Percentiles rank a stretch among this genome's conserved stretches.
These are phyloP conservation scores for Mucor sp. DNA, from an alignment of 371 early-diverging fungal genomes.

Conservation along the genomic window DNA sequence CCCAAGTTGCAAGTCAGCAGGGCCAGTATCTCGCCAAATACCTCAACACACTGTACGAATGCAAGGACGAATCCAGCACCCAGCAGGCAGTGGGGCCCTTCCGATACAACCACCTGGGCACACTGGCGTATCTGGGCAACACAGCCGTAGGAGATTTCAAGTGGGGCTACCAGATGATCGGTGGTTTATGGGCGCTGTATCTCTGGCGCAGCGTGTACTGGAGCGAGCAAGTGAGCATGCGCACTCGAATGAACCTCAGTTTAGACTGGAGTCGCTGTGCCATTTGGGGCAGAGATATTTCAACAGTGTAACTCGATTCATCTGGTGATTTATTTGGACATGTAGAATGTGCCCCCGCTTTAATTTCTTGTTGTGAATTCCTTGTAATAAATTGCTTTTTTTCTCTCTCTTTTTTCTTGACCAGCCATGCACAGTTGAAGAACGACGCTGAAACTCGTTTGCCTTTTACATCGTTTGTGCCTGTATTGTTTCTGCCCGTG, in stretches of 20 bases:
- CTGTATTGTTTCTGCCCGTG: neutral
- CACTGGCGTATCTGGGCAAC: slow-evolving; percentile 83
- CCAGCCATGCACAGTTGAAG: neutral
- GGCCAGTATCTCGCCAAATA: slow-evolving; percentile 69
- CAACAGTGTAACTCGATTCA: slow-evolving; percentile 24
- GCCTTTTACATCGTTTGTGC: neutral
- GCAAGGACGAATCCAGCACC: slow-evolving; percentile 8
- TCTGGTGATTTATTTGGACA: neutral
- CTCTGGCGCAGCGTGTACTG: slow-evolving; percentile 71
- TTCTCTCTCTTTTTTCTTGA: neutral
- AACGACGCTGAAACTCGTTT: neutral
- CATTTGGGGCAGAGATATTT: slow-evolving; percentile 47
- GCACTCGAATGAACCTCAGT: slow-evolving; percentile 47
- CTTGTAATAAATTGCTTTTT: neutral
- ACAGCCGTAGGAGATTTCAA: slow-evolving; percentile 72
- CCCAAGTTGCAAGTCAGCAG: slow-evolving; percentile 90
- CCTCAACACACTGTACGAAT: slow-evolving; percentile 40
- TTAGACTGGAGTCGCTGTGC: slow-evolving; percentile 50
- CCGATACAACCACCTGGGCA: slow-evolving; percentile 72
- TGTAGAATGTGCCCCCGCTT: neutral
- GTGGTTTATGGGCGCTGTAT: slow-evolving; percentile 65
- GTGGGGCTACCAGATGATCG: slow-evolving; percentile 55
- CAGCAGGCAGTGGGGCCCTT: slow-evolving; percentile 54
- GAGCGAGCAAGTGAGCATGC: slow-evolving; percentile 60
- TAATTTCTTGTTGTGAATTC: neutral